phyloP scores from a whole-genome alignment of 345 rosid genomes.

The Syzygium aqueum region DNA sequence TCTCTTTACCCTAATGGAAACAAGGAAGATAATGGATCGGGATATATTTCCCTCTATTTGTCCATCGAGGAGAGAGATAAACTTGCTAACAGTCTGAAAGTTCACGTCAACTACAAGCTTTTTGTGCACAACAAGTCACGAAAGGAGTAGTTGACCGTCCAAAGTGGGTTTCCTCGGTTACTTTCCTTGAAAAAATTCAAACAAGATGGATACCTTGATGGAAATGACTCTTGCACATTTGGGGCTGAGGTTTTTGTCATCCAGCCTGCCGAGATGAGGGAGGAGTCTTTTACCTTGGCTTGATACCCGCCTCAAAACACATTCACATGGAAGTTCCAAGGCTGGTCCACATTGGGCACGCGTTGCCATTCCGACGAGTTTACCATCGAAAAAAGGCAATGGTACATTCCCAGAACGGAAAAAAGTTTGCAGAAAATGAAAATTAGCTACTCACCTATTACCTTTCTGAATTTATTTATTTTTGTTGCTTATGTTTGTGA shows the following conservation, averaged over 20 bases:
- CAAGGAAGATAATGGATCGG: background rate
- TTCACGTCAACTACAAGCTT: background rate
- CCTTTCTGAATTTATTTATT: background rate
- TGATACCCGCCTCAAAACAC: background rate
- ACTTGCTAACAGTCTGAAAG: background rate
- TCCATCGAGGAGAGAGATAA: background rate
- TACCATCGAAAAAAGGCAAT: background rate
- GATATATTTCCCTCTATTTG: background rate
- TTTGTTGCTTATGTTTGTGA: background rate
- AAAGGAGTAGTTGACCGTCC: background rate
- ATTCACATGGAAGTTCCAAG: background rate
- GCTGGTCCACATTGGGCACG: background rate
- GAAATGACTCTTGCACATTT: background rate
- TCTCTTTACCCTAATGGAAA: constrained; percentile 6
- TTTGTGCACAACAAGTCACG: background rate
- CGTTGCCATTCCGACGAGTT: background rate
- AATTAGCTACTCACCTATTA: background rate
- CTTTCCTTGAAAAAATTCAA: background rate
- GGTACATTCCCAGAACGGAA: background rate
- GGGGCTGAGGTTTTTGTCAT: constrained; percentile 7
- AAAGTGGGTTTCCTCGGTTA: constrained; percentile 4
- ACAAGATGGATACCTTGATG: background rate
- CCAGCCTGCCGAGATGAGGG: background rate
- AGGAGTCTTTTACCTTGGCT: background rate
- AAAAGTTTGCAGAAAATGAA: background rate